A percentile compares a stretch with the other conserved stretches of the same genome.
phyloP scores from a whole-genome alignment of 768 basidiomycete species.

The Pisolithus microcarpus region DNA sequence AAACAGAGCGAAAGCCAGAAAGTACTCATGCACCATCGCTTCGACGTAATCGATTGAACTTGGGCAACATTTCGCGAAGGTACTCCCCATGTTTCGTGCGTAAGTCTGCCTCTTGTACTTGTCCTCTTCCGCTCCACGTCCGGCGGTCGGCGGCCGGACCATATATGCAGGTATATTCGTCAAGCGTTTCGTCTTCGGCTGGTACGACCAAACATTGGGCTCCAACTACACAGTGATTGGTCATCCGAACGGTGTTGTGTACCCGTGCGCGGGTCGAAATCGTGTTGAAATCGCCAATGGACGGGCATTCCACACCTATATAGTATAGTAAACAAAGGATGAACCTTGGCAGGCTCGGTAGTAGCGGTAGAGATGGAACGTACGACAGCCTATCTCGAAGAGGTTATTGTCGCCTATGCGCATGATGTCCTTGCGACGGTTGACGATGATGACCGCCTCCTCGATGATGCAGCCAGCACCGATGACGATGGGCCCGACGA shows the following conservation, averaged over 20 bases:
- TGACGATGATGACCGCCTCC: conserved; percentile 85
- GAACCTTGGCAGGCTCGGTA: background rate
- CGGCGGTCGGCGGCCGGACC: conserved; percentile 69
- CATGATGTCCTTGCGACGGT: conserved; percentile 86
- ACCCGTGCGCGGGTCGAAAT: conserved; percentile 79
- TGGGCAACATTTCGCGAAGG: conserved; percentile 83
- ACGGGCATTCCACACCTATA: conserved; percentile 78
- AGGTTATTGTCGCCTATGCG: conserved; percentile 89
- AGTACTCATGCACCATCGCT: conserved; percentile 44
- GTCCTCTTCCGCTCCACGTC: conserved; percentile 80
- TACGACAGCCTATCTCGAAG: conserved; percentile 91
- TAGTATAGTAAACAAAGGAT: background rate
- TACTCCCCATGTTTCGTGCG: conserved; percentile 88
- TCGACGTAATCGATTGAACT: conserved; percentile 71
- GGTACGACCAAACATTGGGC: conserved; percentile 74
- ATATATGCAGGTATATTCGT: conserved; percentile 80
- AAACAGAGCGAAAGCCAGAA: too few species aligned
- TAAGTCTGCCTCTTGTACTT: conserved; percentile 76
- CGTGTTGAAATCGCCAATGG: conserved; percentile 80
- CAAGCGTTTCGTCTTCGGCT: conserved; percentile 68
- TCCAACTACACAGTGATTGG: conserved; percentile 77
- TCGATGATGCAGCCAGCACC: conserved; percentile 88
- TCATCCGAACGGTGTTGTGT: conserved; percentile 74
- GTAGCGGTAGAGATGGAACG: conserved; percentile 25
- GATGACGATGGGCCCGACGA: conserved; percentile 85